Evolutionary conservation across 768 basidiomycete species (phyloP), one percentile per base, ranked within the genome.

Genomic region (Hemileccinum rubropunctum): DNA sequence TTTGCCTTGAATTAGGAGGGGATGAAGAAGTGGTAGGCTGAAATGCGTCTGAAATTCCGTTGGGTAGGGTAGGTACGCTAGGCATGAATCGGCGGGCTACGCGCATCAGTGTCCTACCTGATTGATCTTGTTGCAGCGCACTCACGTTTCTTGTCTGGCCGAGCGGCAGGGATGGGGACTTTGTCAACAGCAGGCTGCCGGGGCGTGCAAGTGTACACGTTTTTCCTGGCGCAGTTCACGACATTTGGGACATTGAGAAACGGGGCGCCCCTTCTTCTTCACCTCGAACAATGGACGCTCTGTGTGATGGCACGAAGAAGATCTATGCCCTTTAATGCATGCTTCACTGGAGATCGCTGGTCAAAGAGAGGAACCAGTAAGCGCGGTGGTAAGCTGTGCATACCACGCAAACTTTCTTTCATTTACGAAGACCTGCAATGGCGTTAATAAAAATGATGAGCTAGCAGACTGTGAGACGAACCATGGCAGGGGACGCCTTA

Each of bases 311-410:
- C 94, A 97, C 13, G 82, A 82, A 3, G 91, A 92, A 12, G 93
- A 94, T 46, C 94, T 84, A 62, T 97, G 93, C 0, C 94, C 94
- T 71, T 94, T 94, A 65, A 95, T 94, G 69, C 94, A 97, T 12
- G 91, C 86, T 73, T 88, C 88, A 68, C 93, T 94, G 60, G 18
- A 30, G 43, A 35, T 32, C 15, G 28, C 18, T 44, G 33, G 55
- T 58, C 21, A 67, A 55, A 44, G 50, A 42, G 23, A 20, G 28
- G 27, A 54, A 40, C 33, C 30, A 26, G 18, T 12, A 14, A 27
- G 20, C 37, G n/a, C 35, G 30, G 23, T 35, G 30, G 47, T 6
- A 26, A 50, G 28, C 34, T 37, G n/a, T 42, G 64, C 73, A 32
- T 61, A 88, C 88, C 88, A 91, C 34, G 89, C 88, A 67, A 74